Base-by-base conservation (phyloP, 2,329 filamentous ascomycete genomes). In the Ceratocystis albifundus region DNA sequence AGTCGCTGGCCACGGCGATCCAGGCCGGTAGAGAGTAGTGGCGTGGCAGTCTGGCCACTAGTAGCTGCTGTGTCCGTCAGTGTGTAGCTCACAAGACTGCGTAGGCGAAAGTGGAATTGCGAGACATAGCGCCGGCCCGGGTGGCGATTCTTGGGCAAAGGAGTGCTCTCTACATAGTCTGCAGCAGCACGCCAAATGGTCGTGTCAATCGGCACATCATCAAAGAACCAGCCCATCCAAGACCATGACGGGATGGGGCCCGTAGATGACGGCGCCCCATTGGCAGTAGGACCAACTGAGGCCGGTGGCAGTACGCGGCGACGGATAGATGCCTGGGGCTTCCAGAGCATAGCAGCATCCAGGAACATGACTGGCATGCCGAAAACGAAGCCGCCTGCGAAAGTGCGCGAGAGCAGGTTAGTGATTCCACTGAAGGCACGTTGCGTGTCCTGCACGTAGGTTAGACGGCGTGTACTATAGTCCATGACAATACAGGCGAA, bases 211-310 rank as follows among this genome's bases (percentile, higher is more conserved):
- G 77, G 74, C 15, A 78, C 72, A 32, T 74, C 76, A 66, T 79
- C 77, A 66, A 77, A 78, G 74, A 76, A 78, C 77, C 77, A 79
- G 25, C 77, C 77, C 74, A 79, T 76, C 77, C 77, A 79, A 36
- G 77, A 77, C 77, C 77, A 79, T 3, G 76, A 77, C 0, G 77
- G 77, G 4, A 79, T 71, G 62, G 75, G 76, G 1, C 76, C 66
- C 4, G 66, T 46, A 44, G 63, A 62, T 15, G 59, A 59, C 64
- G 76, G 77, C 1, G 76, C 66, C 3, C 63, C 66, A 6, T 25
- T 48, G 1, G 48, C 22, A 28, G 62, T 63, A 10, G 53, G 30
- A 2, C 63, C 66, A 12, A 22, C 4, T 2, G 66, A 68, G 3
- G 67, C 64, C n/a, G 68, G 64, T 15, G 62, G 62, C 45, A 69